A percentile compares a stretch with the other conserved stretches of the same genome.
Evolutionary conservation across 129 eudicot species (phyloP).

Genomic region (Flaveria brownii): DNA sequence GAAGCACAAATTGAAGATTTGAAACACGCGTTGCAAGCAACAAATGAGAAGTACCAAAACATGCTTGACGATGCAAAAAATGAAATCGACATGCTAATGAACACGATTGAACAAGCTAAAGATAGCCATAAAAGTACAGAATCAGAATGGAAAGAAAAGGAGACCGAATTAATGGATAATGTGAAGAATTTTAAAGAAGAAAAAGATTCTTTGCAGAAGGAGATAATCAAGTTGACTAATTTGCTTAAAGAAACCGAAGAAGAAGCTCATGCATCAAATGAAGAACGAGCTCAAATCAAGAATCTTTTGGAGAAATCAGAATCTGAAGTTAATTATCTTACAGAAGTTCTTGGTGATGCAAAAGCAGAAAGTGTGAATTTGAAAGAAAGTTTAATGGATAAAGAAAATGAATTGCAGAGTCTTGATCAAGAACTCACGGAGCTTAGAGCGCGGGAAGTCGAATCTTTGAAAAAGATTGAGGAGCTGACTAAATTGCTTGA

Average conservation of each 20-base stretch:
- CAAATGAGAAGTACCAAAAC: slow-evolving; percentile 69
- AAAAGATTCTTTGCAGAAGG: slow-evolving; percentile 52
- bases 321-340: slow-evolving; percentile 59
- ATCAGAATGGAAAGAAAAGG: slow-evolving; percentile 78
- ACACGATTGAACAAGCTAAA: slow-evolving; percentile 56
- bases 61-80: slow-evolving; percentile 80
- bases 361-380: slow-evolving; percentile 78
- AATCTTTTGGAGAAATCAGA: slow-evolving; percentile 57
- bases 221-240: slow-evolving; percentile 44
- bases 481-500: slow-evolving; percentile 72
- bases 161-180: slow-evolving; percentile 45
- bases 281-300: slow-evolving; percentile 52
- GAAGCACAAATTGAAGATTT: slow-evolving; percentile 74
- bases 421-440: slow-evolving; percentile 66
- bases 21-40: slow-evolving; percentile 57
- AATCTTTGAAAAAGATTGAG: slow-evolving; percentile 48
- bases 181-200: slow-evolving; percentile 54
- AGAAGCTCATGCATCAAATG: slow-evolving; percentile 53
- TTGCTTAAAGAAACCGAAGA: slow-evolving; percentile 60
- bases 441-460: slow-evolving; percentile 58
- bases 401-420: slow-evolving; percentile 69
- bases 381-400: slow-evolving; percentile 68
- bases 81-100: slow-evolving; percentile 61
- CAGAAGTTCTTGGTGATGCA: slow-evolving; percentile 83
- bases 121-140: slow-evolving; percentile 43